These are phyloP conservation scores for Aspergillus glaucus DNA, from an alignment of 2,329 filamentous ascomycete species.

Conservation along the genomic window DNA sequence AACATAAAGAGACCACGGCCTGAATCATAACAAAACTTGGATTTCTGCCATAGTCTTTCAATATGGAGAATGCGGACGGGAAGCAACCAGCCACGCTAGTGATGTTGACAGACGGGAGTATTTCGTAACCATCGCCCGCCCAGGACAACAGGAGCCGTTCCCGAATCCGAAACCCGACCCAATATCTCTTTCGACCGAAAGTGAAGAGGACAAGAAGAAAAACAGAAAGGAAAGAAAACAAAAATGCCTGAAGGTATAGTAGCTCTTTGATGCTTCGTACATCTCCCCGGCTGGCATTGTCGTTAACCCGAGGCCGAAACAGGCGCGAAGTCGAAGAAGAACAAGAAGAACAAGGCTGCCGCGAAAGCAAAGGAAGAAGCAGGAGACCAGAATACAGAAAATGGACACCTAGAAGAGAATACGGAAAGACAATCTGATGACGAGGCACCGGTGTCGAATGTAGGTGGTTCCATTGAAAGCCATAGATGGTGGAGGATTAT, in stretches of 20 bases:
- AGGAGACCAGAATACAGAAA: conserved; percentile 23
- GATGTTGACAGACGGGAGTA: conserved; percentile 29
- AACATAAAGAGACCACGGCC: too few relatives aligned
- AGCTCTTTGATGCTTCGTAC: not conserved
- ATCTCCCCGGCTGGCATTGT: conserved; percentile 4
- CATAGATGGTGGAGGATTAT: conserved; percentile 1
- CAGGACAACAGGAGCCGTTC: not conserved
- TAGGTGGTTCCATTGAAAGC: conserved; percentile 2
- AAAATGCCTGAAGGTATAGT: conserved; percentile 20
- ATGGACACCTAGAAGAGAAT: conserved; percentile 11
- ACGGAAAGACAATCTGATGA: conserved; percentile 25
- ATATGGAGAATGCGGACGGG: conserved; percentile 10
- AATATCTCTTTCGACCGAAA: not conserved
- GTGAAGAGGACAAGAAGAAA: not conserved
- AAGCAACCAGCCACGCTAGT: conserved; percentile 22
- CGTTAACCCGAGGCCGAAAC: conserved; percentile 18
- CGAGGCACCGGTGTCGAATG: conserved; percentile 18
- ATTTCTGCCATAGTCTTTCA: too few relatives aligned
- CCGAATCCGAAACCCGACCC: not conserved
- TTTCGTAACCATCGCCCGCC: conserved; percentile 6
- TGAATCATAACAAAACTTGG: too few relatives aligned
- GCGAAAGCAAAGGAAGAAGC: conserved; percentile 38
- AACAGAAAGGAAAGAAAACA: conserved; percentile 1
- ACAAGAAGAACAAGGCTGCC: conserved; percentile 52
- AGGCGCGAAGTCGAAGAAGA: conserved; percentile 51